These are phyloP conservation scores for Phyllachora maydis DNA, from an alignment of 2,329 filamentous ascomycete species.

Conservation along the genomic window DNA sequence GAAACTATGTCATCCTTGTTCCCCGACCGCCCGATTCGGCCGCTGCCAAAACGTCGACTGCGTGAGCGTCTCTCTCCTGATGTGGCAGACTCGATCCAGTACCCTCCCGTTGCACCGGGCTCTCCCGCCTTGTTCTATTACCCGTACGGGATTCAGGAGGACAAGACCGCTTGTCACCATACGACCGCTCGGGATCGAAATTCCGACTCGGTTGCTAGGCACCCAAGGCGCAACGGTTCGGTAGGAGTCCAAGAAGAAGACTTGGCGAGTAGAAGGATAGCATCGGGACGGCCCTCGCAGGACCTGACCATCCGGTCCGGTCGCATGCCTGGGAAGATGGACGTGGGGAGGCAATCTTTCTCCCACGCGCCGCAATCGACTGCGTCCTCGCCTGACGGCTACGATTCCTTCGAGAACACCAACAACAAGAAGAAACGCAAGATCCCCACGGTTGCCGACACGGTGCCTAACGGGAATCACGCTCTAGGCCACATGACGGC, in stretches of 20 bases:
- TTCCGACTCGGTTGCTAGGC: constrained; percentile 4
- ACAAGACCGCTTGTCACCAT: constrained; percentile 14
- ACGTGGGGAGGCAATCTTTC: constrained; percentile 22
- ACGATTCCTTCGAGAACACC: constrained; percentile 94
- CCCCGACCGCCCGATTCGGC: constrained; percentile 80
- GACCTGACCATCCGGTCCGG: too few species aligned
- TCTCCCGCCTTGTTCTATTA: constrained; percentile 60
- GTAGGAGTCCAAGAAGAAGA: too few species aligned
- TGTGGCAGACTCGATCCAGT: constrained; percentile 62
- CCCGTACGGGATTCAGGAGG: constrained; percentile 34
- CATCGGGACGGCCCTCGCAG: too few species aligned
- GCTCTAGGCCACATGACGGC: too few species aligned
- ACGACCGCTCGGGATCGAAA: constrained; percentile 10
- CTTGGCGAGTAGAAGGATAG: too few species aligned
- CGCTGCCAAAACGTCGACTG: constrained; percentile 72
- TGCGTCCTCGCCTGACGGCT: constrained; percentile 59
- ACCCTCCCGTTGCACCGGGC: constrained; percentile 54
- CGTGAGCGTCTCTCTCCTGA: constrained; percentile 76
- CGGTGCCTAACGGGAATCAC: constrained; percentile 23
- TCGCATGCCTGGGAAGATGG: too few species aligned
- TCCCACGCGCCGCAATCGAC: constrained; percentile 44
- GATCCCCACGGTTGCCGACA: constrained; percentile 72
- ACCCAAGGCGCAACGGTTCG: too few species aligned
- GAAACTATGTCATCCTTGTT: constrained; percentile 67
- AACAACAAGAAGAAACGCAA: constrained; percentile 99